phyloP scores from a whole-genome alignment of 2,329 filamentous ascomycete genomes.

The Xylariaceae sp. region DNA sequence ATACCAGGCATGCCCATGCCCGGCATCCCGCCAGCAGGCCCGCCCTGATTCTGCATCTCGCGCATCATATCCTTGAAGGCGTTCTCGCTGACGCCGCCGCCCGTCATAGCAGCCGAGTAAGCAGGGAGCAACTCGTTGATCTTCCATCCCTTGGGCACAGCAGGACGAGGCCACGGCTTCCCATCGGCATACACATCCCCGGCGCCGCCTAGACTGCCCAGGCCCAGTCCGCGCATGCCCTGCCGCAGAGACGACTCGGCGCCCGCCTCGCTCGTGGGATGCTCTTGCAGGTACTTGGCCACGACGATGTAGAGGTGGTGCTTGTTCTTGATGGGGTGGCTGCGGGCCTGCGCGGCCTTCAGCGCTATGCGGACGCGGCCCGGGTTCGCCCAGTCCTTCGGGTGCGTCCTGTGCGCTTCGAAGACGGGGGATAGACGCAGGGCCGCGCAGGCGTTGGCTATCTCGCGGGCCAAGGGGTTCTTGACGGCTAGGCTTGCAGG shows the following conservation, averaged over 20 bases:
- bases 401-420: constrained; percentile 91
- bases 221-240: constrained; percentile 20
- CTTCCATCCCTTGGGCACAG: constrained; percentile 89
- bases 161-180: constrained; percentile 73
- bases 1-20: constrained; percentile 37
- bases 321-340: constrained; percentile 70
- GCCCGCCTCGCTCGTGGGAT: constrained; percentile 81
- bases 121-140: constrained; percentile 83
- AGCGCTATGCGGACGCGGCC: constrained; percentile 84
- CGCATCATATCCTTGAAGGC: constrained; percentile 97
- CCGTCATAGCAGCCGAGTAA: constrained; percentile 87
- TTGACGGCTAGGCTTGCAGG: constrained; percentile 72
- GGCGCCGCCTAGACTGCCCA: constrained; percentile 72
- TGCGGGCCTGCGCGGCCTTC: constrained; percentile 49
- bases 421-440: constrained; percentile 78
- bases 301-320: constrained; percentile 88
- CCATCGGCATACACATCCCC: constrained; percentile 67
- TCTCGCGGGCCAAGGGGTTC: constrained; percentile 88
- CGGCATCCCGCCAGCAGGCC: constrained; percentile 42
- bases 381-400: constrained; percentile 97
- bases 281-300: constrained; percentile 73
- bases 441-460: constrained; percentile 81
- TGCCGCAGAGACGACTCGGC: constrained; percentile 69
- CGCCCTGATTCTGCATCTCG: constrained; percentile 72
- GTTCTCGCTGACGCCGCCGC: constrained; percentile 93